These are phyloP conservation scores for Lentinula sp. DNA, from an alignment of 768 basidiomycete genomes.

Conservation along the genomic window DNA sequence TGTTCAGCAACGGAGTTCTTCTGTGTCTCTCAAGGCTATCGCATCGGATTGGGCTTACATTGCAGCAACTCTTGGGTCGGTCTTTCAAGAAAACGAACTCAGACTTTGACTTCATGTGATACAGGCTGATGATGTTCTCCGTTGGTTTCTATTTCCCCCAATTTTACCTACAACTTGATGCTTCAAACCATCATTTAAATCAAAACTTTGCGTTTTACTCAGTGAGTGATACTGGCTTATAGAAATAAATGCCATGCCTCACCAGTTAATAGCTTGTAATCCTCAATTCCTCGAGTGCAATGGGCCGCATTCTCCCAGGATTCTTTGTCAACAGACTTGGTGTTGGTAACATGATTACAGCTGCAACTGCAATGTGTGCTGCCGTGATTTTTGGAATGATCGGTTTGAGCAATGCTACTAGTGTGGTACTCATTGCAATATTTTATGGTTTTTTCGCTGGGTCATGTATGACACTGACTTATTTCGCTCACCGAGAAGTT, in stretches of 20 bases:
- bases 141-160: conserved; percentile 21
- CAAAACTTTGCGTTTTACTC: conserved; percentile 30
- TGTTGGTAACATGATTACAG: conserved; percentile 19
- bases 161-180: conserved; percentile 31
- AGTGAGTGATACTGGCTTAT: conserved; percentile 13
- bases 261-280: conserved; percentile 24
- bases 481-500: background rate
- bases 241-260: background rate
- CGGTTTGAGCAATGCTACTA: conserved; percentile 14
- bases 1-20: conserved; percentile 3
- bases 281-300: conserved; percentile 28
- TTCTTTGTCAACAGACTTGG: conserved; percentile 24
- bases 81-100: background rate
- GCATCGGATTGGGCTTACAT: conserved; percentile 18
- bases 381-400: conserved; percentile 28
- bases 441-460: conserved; percentile 28
- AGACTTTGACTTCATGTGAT: background rate
- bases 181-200: conserved; percentile 19
- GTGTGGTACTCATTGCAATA: conserved; percentile 14
- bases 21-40: conserved; percentile 4
- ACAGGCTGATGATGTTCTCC: conserved; percentile 11
- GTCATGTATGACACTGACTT: conserved; percentile 19
- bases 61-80: conserved; percentile 12
- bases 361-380: conserved; percentile 14
- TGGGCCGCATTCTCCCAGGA: conserved; percentile 31